Evolutionary conservation across 2,329 filamentous ascomycete species (phyloP).

Genomic region (Cercospora citrullina): DNA sequence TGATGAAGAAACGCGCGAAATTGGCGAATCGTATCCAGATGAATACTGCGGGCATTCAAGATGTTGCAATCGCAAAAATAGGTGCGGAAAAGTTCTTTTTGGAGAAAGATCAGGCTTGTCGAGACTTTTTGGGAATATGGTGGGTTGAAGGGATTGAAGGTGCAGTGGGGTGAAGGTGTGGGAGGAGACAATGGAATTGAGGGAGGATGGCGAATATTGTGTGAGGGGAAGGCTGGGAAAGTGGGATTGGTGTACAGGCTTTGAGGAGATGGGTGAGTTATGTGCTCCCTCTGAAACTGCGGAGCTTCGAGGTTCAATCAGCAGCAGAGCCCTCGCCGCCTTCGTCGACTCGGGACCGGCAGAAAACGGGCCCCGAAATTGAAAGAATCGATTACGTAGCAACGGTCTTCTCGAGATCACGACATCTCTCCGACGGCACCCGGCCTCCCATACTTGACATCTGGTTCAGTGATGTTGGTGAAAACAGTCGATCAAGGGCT

Average conservation of each 20-base stretch:
- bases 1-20: background rate
- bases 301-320: too few relatives aligned
- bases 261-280: background rate
- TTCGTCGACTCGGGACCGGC: too few relatives aligned
- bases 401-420: too few relatives aligned
- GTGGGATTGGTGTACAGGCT: background rate
- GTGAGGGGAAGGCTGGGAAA: slow-evolving; percentile 4
- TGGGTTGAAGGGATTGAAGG: background rate
- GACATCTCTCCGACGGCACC: too few relatives aligned
- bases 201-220: slow-evolving; percentile 18
- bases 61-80: slow-evolving; percentile 8
- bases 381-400: too few relatives aligned
- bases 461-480: too few relatives aligned
- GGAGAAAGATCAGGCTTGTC: slow-evolving; percentile 12
- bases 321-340: too few relatives aligned
- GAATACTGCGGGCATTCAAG: slow-evolving; percentile 24
- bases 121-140: slow-evolving; percentile 14
- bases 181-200: slow-evolving; percentile 17
- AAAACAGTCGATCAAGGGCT: too few relatives aligned
- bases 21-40: slow-evolving; percentile 24
- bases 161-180: slow-evolving; percentile 16
- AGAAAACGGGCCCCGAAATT: too few relatives aligned
- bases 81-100: slow-evolving; percentile 21
- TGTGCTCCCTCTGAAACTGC: too few relatives aligned
- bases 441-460: too few relatives aligned